Evolutionary conservation across 148 eudicot species (phyloP), one percentile per base, ranked within the genome.

Genomic region (Rhododendron henanense): DNA sequence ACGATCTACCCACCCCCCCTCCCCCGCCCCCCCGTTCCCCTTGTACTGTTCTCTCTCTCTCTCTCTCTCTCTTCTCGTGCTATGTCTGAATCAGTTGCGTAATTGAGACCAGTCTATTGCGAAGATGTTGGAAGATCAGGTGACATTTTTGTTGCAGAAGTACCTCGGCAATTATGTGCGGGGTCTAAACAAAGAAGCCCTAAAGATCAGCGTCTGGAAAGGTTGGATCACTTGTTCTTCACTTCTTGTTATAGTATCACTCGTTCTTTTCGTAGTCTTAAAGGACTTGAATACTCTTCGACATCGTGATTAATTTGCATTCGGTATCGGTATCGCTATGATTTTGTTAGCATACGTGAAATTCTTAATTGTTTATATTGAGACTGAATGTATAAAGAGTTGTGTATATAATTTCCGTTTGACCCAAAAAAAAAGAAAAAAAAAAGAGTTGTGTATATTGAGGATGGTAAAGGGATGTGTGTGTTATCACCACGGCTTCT

Each of bases 91-190:
- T 6, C 44, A 57, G 10, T 75, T 75, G 47, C 79, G 11, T 39
- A 37, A 75, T 75, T 75, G 39, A 9, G 88, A 78, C 25, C 25
- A 44, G 10, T 25, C 55, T 39, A 33, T 35, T 13, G 78, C 78
- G 81, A 94, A 92, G 90, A 97, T 95, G 99, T 93, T 97, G 93
- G 99, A 97, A 84, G 99, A 97, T 92, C 98, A 97, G 87, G 99
- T 97, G 8, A 95, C 98, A 80, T 89, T 90, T 81, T 84, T 97
- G 88, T 87, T 97, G 87, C 99, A 95, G 92, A 93, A 95, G 88
- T 97, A 95, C 84, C 89, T 97, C 85, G 99, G 99, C 79, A 95
- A 97, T 86, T 97, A 95, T 90, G 98, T 97, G 44, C 87, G 91
- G 88, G 98, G 98, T 6, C 98, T 97, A 81, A 95, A 55, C 80